Evolutionary conservation across 1,284 basidiomycete species (phyloP), one percentile per base, ranked within the genome.

Genomic region (Singerocomus inundabilis): DNA sequence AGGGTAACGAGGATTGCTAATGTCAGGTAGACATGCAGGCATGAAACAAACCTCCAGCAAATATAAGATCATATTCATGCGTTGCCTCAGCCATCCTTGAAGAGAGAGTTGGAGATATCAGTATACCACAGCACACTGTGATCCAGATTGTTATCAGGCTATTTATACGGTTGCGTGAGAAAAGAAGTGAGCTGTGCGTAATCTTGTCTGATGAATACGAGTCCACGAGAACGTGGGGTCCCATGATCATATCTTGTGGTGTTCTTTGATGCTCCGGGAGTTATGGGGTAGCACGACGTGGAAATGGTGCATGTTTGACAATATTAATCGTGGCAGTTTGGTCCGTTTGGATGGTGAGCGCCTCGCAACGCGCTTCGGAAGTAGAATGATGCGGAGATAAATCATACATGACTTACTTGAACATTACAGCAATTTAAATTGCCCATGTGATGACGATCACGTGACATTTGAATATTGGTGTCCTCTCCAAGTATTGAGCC

Each of bases 41-140:
- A 39, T 15, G 9, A 29, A 44, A 51, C 60, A 25, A 39, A 68
- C 64, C 66, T 54, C 67, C 61, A 34, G 64, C 57, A 33, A 64
- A 58, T 48, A 67, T 59, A 37, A 67, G 51, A 46, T 67, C 63
- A 33, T 55, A 64, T 42, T 58, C 54, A 9, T 41, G 29, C 33
- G 18, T 37, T 26, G 29, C 7, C 37, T 51, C 51, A 5, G 18
- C 34, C 56, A 57, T 60, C 39, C 7, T 41, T 6, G 37, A 34
- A 16, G 43, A 38, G 16, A 9, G 30, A 21, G 18, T 28, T 37
- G 13, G 30, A 33, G 38, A 47, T 34, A 33, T 1, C 16, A 18
- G 5, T 18, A 6, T 24, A 29, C 26, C 9, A 30, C n/a, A n/a
- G 11, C 26, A 32, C n/a, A 16, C 0, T 31, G 35, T 15, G 31